A percentile compares a stretch with the other conserved stretches of the same genome.
These are phyloP conservation scores for Lophiostoma macrostomum DNA, from an alignment of 495 filamentous ascomycete genomes.

Conservation along the genomic window DNA sequence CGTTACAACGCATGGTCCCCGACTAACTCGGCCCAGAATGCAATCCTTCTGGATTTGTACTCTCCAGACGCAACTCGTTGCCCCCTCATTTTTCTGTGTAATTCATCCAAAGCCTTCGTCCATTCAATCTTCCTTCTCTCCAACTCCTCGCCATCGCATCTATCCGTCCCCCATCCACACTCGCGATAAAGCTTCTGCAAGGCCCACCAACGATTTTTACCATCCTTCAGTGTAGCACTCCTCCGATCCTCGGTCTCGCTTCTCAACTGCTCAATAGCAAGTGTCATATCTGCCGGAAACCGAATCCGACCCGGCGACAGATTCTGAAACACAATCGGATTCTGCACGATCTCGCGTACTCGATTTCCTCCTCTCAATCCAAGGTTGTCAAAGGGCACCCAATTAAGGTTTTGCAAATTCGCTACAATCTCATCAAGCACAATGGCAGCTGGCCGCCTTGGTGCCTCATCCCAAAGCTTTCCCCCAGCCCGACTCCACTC, in stretches of 20 bases:
- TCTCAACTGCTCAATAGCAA: background rate
- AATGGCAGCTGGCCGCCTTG: background rate
- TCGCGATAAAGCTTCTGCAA: slow-evolving; percentile 1
- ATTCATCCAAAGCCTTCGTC: too few relatives aligned
- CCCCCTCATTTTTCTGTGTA: too few relatives aligned
- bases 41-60: too few relatives aligned
- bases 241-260: background rate
- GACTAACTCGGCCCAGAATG: too few relatives aligned
- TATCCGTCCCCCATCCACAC: background rate
- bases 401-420: background rate
- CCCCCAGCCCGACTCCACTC: background rate
- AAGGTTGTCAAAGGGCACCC: slow-evolving; percentile 1
- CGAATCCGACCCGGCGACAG: background rate
- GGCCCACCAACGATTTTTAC: slow-evolving; percentile 2
- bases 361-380: too few relatives aligned
- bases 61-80: too few relatives aligned
- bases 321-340: slow-evolving; percentile 4
- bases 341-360: background rate
- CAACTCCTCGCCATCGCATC: too few relatives aligned
- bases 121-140: too few relatives aligned
- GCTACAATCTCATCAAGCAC: background rate
- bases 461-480: slow-evolving; percentile 3
- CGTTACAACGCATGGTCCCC: too few relatives aligned
- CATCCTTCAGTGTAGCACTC: background rate
- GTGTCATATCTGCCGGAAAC: background rate